Conservation (phyloP, 1,284 basidiomycete species). For the Naganishia liquefaciens region DNA sequence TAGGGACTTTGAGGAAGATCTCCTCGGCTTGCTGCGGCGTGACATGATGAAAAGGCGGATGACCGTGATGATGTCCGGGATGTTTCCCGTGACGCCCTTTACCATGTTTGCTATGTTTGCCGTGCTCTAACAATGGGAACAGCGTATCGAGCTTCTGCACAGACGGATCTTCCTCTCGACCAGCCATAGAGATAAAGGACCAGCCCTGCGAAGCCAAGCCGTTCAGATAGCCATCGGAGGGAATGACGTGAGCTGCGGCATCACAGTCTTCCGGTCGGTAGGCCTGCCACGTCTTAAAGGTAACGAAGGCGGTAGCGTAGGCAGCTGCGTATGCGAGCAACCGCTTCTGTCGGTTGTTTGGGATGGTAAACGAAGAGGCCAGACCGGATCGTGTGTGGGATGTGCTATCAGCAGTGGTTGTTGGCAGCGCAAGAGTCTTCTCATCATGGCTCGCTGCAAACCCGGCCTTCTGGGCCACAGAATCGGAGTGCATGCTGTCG, state of each 20-base stretch:
- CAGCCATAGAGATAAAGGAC: constrained; percentile 13
- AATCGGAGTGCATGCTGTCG: constrained; percentile 1
- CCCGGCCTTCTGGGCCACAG: constrained; percentile 9
- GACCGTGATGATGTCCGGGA: constrained; percentile 5
- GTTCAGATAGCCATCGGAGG: constrained; percentile 6
- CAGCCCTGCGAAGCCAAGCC: constrained; percentile 14
- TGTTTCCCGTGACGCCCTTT: not conserved
- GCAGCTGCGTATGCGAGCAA: constrained; percentile 4
- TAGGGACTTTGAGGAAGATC: constrained; percentile 49
- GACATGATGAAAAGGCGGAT: constrained; percentile 13
- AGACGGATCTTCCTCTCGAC: not conserved
- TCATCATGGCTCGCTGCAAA: not conserved
- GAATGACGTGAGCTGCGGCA: not conserved
- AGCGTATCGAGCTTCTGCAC: not conserved
- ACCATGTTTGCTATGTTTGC: constrained; percentile 3
- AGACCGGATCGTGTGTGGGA: no score
- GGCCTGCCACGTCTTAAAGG: not conserved
- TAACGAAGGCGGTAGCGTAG: constrained; percentile 1
- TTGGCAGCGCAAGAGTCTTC: not conserved
- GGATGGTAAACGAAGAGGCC: not conserved
- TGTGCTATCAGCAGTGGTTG: not conserved
- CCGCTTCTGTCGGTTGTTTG: constrained; percentile 1
- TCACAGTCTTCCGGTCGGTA: not conserved
- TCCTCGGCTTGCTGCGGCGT: constrained; percentile 47
- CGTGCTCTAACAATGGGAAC: not conserved